A percentile compares a stretch with the other conserved stretches of the same genome.
phyloP scores from a whole-genome alignment of 331 rosid species.

The Erythrophleum ivorense region DNA sequence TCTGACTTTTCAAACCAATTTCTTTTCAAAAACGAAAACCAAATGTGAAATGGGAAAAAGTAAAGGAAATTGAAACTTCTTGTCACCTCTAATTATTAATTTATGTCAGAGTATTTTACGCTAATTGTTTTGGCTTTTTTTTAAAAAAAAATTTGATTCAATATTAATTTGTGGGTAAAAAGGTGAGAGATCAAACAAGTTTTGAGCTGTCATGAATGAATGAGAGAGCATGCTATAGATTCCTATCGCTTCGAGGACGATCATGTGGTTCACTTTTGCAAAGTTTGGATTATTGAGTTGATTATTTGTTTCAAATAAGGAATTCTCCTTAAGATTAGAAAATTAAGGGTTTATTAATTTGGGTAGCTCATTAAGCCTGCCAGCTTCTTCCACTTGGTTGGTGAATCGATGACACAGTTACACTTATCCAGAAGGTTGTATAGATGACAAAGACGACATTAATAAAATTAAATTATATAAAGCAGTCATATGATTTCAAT shows the following conservation, averaged over 20 bases:
- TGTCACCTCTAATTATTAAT: background rate
- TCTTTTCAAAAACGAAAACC: background rate
- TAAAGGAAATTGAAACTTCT: background rate
- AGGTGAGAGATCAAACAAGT: slow-evolving; percentile 38
- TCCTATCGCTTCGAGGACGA: no score
- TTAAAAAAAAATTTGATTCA: background rate
- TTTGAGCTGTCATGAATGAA: slow-evolving; percentile 7
- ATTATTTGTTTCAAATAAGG: no score
- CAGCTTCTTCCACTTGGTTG: no score
- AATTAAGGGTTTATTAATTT: no score
- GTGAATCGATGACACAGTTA: slow-evolving; percentile 7
- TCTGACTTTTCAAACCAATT: slow-evolving; percentile 34
- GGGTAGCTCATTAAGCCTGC: no score
- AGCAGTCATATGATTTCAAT: no score
- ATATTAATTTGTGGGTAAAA: background rate
- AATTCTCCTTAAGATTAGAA: no score
- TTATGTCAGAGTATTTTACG: background rate
- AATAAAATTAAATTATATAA: no score
- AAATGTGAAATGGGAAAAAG: background rate
- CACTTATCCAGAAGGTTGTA: slow-evolving; percentile 41
- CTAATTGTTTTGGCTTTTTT: background rate
- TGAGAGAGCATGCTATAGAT: no score
- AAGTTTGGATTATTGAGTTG: no score
- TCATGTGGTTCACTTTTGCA: no score
- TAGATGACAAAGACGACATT: slow-evolving; percentile 8